These are phyloP conservation scores for Rhodotorula toruloides DNA, from an alignment of 768 basidiomycete genomes.

Conservation along the genomic window DNA sequence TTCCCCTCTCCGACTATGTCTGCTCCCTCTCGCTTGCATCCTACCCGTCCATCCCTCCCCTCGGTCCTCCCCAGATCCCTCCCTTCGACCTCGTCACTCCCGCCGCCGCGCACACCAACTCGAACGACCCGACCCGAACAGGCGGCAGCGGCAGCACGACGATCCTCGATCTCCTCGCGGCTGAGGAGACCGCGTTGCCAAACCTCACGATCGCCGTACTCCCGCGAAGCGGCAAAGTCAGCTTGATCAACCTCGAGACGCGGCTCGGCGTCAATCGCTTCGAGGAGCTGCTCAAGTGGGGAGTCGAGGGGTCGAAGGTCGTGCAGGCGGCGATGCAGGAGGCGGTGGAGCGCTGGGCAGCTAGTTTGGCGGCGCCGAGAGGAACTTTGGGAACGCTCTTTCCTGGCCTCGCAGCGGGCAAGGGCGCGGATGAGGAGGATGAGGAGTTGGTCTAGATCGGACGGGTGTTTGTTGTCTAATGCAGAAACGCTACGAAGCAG, in stretches of 20 bases:
- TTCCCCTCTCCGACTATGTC: conserved; percentile 84
- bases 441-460: too few species aligned
- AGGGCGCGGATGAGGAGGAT: too few species aligned
- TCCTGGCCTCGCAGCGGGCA: too few species aligned
- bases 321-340: conserved; percentile 72
- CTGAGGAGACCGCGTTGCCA: conserved; percentile 89
- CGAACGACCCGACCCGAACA: neutral
- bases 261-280: conserved; percentile 88
- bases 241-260: conserved; percentile 87
- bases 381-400: too few species aligned
- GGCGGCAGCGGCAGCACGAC: conserved; percentile 52
- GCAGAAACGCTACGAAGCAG: too few species aligned
- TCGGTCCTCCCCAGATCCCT: conserved; percentile 47
- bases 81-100: conserved; percentile 46
- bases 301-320: conserved; percentile 67
- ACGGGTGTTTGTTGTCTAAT: too few species aligned
- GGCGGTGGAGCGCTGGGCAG: too few species aligned
- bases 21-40: conserved; percentile 84
- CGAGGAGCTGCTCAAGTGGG: conserved; percentile 76
- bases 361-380: too few species aligned
- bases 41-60: conserved; percentile 54
- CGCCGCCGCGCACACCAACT: conserved; percentile 42
- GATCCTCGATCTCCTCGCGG: conserved; percentile 75
- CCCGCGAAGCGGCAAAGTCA: conserved; percentile 64
- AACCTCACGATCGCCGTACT: conserved; percentile 81